Evolutionary conservation across 2,329 filamentous ascomycete genomes (phyloP).

Genomic region (Dactylellina haptotyla): DNA sequence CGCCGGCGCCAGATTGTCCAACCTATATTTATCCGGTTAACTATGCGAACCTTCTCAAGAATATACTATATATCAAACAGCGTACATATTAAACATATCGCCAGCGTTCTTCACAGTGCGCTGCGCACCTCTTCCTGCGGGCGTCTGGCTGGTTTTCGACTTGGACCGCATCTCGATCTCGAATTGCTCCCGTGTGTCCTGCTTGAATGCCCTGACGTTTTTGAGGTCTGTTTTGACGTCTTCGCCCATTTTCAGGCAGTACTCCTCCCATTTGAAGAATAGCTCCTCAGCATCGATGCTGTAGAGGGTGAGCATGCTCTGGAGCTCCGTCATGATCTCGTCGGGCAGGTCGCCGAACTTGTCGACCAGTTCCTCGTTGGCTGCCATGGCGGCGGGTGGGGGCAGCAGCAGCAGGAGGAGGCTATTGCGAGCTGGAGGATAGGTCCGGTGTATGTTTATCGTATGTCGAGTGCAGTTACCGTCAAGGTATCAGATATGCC

Average conservation of each 20-base stretch:
- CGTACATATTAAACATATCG: conserved; percentile 85
- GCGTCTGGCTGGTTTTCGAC: conserved; percentile 66
- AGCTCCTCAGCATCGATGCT: conserved; percentile 83
- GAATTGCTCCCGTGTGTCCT: conserved; percentile 82
- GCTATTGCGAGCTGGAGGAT: not conserved
- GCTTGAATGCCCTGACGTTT: conserved; percentile 80
- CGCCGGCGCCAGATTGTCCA: conserved; percentile 75
- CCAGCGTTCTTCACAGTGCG: conserved; percentile 67
- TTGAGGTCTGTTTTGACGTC: conserved; percentile 77
- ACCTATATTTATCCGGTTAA: conserved; percentile 61
- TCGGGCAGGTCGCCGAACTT: conserved; percentile 72
- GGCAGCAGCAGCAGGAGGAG: not conserved
- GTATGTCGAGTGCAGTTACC: not conserved
- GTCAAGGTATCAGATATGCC: not conserved
- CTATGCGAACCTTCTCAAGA: not conserved
- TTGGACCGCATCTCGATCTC: conserved; percentile 79
- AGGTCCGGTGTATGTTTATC: too few species aligned
- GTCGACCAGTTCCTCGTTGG: conserved; percentile 69
- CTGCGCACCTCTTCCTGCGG: conserved; percentile 70
- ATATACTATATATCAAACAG: conserved; percentile 2
- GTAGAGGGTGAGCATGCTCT: conserved; percentile 86
- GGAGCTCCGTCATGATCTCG: conserved; percentile 82
- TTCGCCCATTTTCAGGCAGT: conserved; percentile 88
- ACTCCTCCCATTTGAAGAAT: conserved; percentile 99
- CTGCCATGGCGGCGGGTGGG: conserved; percentile 63